Evolutionary conservation across 2,329 filamentous ascomycete species (phyloP).

Genomic region (Penicillium sp.): DNA sequence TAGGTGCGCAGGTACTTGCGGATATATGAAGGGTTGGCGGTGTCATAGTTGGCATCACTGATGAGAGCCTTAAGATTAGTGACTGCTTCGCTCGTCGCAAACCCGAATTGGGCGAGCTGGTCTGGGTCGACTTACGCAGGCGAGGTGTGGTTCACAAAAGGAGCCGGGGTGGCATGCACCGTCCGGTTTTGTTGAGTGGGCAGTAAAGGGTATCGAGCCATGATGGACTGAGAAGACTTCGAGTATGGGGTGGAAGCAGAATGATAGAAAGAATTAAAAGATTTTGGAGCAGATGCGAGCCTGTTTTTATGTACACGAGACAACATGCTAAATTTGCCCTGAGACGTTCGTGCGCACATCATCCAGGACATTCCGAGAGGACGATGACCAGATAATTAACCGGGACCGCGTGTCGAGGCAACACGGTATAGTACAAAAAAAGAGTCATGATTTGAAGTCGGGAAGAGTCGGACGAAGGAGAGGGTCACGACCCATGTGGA

Average conservation of each 20-base stretch:
- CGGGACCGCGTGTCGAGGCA: conserved; percentile 16
- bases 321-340: conserved; percentile 27
- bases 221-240: conserved; percentile 19
- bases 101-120: neutral
- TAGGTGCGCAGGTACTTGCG: conserved; percentile 47
- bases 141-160: conserved; percentile 25
- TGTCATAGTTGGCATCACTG: conserved; percentile 42
- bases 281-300: conserved; percentile 17
- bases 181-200: conserved; percentile 29
- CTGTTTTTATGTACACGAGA: conserved; percentile 29
- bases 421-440: conserved; percentile 16
- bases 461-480: conserved; percentile 23
- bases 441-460: conserved; percentile 20
- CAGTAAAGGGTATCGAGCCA: conserved; percentile 26
- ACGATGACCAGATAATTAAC: conserved; percentile 28
- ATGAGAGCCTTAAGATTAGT: conserved; percentile 9
- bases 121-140: conserved; percentile 26
- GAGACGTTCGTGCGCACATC: conserved; percentile 22
- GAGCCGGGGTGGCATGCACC: conserved; percentile 29
- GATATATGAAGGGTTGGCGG: conserved; percentile 42
- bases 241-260: conserved; percentile 14
- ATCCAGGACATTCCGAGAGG: conserved; percentile 38
- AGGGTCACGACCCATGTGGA: conserved; percentile 17
- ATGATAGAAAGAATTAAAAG: conserved; percentile 15
- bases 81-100: neutral